phyloP scores from a whole-genome alignment of 1,284 basidiomycete genomes.

The Psilocybe mexicana region DNA sequence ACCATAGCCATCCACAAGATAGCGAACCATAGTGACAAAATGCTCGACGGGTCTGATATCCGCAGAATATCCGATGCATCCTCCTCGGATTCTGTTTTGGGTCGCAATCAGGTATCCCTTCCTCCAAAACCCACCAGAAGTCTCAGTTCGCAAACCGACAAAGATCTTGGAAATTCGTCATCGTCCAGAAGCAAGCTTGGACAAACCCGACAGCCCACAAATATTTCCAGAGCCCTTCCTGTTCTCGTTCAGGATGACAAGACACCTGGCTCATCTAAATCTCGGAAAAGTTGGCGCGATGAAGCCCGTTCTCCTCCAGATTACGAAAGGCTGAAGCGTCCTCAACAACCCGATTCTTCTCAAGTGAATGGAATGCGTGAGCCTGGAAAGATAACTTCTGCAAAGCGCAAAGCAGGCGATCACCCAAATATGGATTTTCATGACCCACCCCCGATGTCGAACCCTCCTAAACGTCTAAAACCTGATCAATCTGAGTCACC shows the following conservation, averaged over 20 bases:
- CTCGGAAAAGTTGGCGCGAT: conserved; percentile 3
- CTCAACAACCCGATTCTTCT: conserved; percentile 1
- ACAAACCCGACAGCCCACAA: background rate
- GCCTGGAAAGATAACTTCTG: background rate
- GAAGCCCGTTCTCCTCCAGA: conserved; percentile 7
- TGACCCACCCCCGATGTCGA: background rate
- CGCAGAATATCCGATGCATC: background rate
- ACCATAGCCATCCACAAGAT: conserved; percentile 15
- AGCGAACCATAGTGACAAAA: background rate
- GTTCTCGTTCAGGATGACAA: background rate
- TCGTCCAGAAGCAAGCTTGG: background rate
- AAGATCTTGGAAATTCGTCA: background rate
- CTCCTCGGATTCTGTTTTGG: background rate
- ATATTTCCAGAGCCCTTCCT: background rate
- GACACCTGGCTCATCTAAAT: background rate
- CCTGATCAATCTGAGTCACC: conserved; percentile 2
- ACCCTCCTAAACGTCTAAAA: conserved; percentile 11
- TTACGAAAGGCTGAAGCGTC: conserved; percentile 12
- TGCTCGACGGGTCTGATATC: background rate
- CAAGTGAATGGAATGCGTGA: conserved; percentile 1
- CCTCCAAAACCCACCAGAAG: background rate
- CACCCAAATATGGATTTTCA: conserved; percentile 3
- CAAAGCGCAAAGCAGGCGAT: conserved; percentile 12
- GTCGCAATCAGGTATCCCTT: background rate
- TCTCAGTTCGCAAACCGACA: background rate